Base-by-base conservation (phyloP, 2,329 filamentous ascomycete genomes). In the Helminthosporium solani region DNA sequence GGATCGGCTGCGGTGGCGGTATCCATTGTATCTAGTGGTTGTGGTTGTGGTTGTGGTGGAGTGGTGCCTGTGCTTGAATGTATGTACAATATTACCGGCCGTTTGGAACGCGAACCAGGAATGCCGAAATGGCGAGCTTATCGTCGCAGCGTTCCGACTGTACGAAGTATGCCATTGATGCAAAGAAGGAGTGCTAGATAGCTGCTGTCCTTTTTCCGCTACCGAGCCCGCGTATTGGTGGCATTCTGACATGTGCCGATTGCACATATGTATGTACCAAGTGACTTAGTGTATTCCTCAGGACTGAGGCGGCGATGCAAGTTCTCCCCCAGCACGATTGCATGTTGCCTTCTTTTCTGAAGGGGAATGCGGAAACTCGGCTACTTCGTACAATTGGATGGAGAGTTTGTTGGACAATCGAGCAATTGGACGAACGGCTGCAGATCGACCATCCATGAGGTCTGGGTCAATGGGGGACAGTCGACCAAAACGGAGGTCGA, bases 71-170 rank as follows among this genome's bases (percentile, higher is more conserved):
- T n/a, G n/a, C n/a, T n/a, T n/a, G n/a, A n/a, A n/a, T n/a, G n/a
- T n/a, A n/a, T n/a, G n/a, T n/a, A n/a, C n/a, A n/a, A n/a, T n/a
- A n/a, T n/a, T 60, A 61, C 66, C 67, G 50, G 34, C 42, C 21
- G 40, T 36, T 46, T 59, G 67, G 67, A 52, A 62, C 50, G 35
- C 35, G 19, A 14, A 37, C 18, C 35, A 37, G 35, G 33, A 16
- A 50, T 49, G n/a, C n/a, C n/a, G n/a, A 40, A 52, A 64, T 49
- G 60, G 47, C 54, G 46, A 54, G 58, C 63, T 68, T 70, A 68
- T 68, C 67, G 58, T 55, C 52, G 49, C 33, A 41, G 37, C 37
- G 23, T 28, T 14, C 16, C 39, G 33, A 35, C 33, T 5, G 15
- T 25, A 14, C 20, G 7, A n/a, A n/a, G n/a, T n/a, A n/a, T n/a